Evolutionary conservation across 2,329 filamentous ascomycete species (phyloP), one percentile per base, ranked within the genome.

Genomic region (Chaetomium sp.): DNA sequence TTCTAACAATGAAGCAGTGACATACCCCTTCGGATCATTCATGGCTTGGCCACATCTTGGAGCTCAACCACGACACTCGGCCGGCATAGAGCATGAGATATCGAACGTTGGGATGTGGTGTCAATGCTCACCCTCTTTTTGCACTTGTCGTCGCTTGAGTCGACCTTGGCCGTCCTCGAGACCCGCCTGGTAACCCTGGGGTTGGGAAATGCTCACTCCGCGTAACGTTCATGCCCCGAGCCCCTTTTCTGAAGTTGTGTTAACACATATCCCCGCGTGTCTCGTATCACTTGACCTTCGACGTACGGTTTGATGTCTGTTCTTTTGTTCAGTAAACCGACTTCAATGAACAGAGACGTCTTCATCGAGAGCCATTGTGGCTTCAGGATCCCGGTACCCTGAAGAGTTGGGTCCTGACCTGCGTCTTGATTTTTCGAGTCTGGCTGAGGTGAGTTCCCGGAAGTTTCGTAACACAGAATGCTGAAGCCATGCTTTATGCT

Each of bases 1-100:
- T 55, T n/a, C 51, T 62, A 25, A 62, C 51, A 9, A 2, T 38
- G 13, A 56, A 31, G 35, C 19, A 62, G 59, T 19, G 21, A 27
- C 47, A 21, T n/a, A 42, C 31, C 45, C 27, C n/a, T n/a, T 16
- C 8, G 6, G 21, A 7, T 31, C 38, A 21, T 9, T n/a, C 25
- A 29, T 49, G 23, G 13, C 9, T 23, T 5, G 56, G 13, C 9
- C 27, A 19, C 49, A 3, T 27, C 6, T 13, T 19, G 25, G 23
- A n/a, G 25, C 23, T 27, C 6, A 29, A n/a, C 2, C 25, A 57
- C 38, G 55, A 29, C 25, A 27, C 55, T 25, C 19, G 35, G 35
- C 13, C 35, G 23, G 25, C 35, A 31, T 57, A 38, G 13, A 16
- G n/a, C 35, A 45, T 23, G 35, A 19, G 19, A 47, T 38, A 38